Conservation (phyloP, 1,284 basidiomycete genomes). For the Xerocomus amazonicus region DNA sequence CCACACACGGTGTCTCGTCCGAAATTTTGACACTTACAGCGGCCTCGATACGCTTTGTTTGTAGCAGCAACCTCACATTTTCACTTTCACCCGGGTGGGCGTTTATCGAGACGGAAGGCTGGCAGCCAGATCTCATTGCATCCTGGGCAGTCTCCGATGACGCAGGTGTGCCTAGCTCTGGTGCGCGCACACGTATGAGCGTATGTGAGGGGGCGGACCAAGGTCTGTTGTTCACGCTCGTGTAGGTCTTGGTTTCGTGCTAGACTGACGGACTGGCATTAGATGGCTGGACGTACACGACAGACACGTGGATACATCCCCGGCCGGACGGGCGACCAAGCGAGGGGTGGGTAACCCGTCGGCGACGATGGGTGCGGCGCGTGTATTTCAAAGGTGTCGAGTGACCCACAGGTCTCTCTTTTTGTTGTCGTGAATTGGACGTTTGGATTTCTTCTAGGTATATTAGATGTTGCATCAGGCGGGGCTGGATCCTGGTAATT, state of each 20-base stretch:
- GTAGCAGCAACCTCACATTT: constrained; percentile 74
- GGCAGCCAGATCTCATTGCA: constrained; percentile 62
- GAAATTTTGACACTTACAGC: neutral
- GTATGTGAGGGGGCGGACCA: constrained; percentile 32
- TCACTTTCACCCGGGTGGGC: constrained; percentile 64
- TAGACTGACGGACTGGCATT: neutral
- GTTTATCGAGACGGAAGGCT: constrained; percentile 71
- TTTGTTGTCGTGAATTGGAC: too few relatives aligned
- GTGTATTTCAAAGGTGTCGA: constrained; percentile 45
- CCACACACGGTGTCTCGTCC: neutral
- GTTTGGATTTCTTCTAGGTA: too few relatives aligned
- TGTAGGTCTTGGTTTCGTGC: too few relatives aligned
- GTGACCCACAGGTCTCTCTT: neutral
- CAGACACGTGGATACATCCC: constrained; percentile 63
- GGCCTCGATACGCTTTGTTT: neutral
- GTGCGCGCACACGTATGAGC: constrained; percentile 7
- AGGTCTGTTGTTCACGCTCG: constrained; percentile 3
- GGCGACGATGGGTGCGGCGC: constrained; percentile 61
- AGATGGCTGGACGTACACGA: constrained; percentile 77
- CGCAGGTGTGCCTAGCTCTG: neutral
- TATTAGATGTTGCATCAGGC: too few relatives aligned
- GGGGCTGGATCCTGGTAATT: too few relatives aligned
- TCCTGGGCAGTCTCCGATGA: constrained; percentile 41
- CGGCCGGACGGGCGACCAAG: constrained; percentile 42
- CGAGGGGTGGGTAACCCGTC: constrained; percentile 54